Percentiles rank a stretch among this genome's conserved stretches.
Conservation (phyloP, 345 rosid species). For the Pseudoturritis turrita region DNA sequence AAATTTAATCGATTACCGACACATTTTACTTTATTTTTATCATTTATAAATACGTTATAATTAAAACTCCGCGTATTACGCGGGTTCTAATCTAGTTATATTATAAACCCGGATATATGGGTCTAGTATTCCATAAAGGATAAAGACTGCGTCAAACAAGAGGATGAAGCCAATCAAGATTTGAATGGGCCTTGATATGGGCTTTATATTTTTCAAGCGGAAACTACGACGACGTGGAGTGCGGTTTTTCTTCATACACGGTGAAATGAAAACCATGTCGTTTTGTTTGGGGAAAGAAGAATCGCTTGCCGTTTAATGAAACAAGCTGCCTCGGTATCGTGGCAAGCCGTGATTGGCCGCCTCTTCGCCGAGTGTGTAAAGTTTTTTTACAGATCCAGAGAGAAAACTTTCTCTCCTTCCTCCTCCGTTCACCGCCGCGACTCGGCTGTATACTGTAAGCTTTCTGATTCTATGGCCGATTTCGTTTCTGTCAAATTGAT, state of each 20-base stretch:
- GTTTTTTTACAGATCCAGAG: background rate
- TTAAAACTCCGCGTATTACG: too few species aligned
- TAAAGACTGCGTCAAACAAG: background rate
- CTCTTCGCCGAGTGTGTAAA: background rate
- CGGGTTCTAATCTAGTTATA: too few species aligned
- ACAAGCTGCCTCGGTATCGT: background rate
- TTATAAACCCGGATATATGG: too few species aligned
- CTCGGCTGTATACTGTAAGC: constrained; percentile 26
- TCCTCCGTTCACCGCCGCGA: constrained; percentile 13
- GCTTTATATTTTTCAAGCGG: background rate
- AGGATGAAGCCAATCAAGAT: background rate
- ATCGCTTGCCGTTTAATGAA: constrained; percentile 3
- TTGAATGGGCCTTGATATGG: background rate
- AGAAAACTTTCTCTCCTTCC: background rate
- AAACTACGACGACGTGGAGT: background rate
- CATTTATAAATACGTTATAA: too few species aligned
- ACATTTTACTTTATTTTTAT: too few species aligned
- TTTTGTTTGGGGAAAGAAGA: background rate
- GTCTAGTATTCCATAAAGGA: too few species aligned
- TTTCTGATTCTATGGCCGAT: constrained; percentile 2
- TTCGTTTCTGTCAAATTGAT: background rate
- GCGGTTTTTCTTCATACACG: background rate
- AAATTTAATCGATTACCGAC: too few species aligned
- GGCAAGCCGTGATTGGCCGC: background rate
- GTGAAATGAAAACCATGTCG: constrained; percentile 3